Evolutionary conservation across 108 stramenopile species (phyloP).

Genomic region (Cyclotella distinguenda): DNA sequence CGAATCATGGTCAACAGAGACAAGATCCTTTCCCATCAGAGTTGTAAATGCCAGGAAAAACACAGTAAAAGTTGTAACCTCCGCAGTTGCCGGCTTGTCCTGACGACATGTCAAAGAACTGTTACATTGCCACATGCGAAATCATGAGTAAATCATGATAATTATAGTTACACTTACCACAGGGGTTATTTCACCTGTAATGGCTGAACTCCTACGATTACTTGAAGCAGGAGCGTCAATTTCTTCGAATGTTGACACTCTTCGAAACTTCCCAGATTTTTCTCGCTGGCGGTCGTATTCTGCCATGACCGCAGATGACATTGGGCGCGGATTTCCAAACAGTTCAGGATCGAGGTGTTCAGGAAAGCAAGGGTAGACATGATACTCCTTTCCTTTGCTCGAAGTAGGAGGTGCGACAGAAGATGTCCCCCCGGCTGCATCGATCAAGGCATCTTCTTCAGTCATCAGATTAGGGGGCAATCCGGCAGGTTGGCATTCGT

Average conservation of each 20-base stretch:
- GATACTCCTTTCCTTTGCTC: too few relatives aligned
- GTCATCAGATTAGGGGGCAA: too few relatives aligned
- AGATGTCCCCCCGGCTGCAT: too few relatives aligned
- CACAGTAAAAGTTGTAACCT: constrained; percentile 80
- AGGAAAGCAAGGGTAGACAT: constrained; percentile 72
- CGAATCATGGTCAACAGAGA: constrained; percentile 65
- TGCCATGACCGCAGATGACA: constrained; percentile 81
- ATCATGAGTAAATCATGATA: not conserved
- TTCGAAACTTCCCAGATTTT: constrained; percentile 77
- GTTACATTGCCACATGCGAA: not conserved
- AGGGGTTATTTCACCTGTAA: constrained; percentile 20
- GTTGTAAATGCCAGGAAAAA: constrained; percentile 86
- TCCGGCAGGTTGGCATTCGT: too few relatives aligned
- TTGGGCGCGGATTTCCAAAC: constrained; percentile 74
- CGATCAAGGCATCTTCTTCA: too few relatives aligned
- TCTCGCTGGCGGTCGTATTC: constrained; percentile 86
- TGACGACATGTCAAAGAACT: not conserved
- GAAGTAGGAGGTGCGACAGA: too few relatives aligned
- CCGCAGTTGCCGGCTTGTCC: constrained; percentile 48
- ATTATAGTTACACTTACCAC: constrained; percentile 15
- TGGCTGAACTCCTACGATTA: constrained; percentile 18
- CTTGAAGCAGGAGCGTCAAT: constrained; percentile 2
- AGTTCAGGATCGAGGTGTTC: constrained; percentile 60
- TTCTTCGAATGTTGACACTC: constrained; percentile 20
- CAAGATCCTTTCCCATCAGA: constrained; percentile 73